Evolutionary conservation across 768 basidiomycete species (phyloP).

Genomic region (Tephrocybe sp.): DNA sequence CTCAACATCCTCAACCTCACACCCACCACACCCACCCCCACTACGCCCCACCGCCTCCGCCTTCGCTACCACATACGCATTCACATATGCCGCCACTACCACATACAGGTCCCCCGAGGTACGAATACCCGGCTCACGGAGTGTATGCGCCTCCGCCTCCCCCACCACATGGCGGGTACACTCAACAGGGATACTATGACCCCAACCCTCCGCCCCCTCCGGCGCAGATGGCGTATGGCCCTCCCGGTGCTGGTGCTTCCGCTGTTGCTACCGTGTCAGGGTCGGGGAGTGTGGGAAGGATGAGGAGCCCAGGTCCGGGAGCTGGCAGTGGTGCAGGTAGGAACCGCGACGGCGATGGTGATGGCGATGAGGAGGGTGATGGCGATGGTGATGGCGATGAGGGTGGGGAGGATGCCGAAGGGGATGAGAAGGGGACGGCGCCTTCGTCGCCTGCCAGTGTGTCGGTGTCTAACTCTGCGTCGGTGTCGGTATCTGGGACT

Average conservation of each 20-base stretch:
- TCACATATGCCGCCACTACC: not conserved
- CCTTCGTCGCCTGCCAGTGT: not conserved
- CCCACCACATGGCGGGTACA: not conserved
- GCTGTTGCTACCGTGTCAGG: no score
- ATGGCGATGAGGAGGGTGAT: not conserved
- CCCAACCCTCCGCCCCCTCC: not conserved
- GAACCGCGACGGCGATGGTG: not conserved
- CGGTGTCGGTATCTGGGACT: not conserved
- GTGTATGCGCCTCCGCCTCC: not conserved
- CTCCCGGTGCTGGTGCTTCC: no score
- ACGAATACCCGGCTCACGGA: not conserved
- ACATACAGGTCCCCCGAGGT: not conserved
- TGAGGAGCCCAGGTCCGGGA: no score
- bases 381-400: no score
- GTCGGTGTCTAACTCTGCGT: not conserved
- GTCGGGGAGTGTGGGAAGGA: no score
- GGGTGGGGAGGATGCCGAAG: no score
- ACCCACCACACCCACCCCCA: not conserved
- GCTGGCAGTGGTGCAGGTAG: not conserved
- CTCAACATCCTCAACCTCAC: not conserved
- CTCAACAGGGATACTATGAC: conserved; percentile 4
- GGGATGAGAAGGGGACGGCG: not conserved
- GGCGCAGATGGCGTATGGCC: not conserved
- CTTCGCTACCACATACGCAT: not conserved
- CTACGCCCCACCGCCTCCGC: not conserved